A percentile compares a stretch with the other conserved stretches of the same genome.
These are phyloP conservation scores for Carallia brachiata DNA, from an alignment of 345 rosid genomes.

Conservation along the genomic window DNA sequence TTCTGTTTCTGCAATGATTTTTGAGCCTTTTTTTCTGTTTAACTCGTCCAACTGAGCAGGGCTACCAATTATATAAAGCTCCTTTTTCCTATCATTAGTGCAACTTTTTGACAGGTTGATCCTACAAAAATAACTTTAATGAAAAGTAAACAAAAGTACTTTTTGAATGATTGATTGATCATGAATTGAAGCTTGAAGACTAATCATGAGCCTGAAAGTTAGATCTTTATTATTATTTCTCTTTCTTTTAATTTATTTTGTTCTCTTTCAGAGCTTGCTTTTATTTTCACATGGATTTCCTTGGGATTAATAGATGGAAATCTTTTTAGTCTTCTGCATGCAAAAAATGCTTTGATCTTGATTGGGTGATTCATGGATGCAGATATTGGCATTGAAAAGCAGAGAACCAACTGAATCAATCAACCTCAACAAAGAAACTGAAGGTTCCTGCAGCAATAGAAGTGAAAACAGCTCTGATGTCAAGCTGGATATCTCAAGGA, in stretches of 20 bases:
- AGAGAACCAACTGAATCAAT: constrained; percentile 84
- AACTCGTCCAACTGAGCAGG: not conserved
- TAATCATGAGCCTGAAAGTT: constrained; percentile 12
- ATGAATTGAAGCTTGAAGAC: constrained; percentile 3
- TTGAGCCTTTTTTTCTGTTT: not conserved
- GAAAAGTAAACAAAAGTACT: no score
- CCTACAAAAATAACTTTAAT: not conserved
- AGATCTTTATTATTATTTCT: not conserved
- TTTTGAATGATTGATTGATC: not conserved
- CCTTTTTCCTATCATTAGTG: constrained; percentile 22
- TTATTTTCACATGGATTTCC: not conserved
- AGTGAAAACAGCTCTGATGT: constrained; percentile 92
- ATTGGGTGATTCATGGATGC: constrained; percentile 17
- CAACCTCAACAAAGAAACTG: constrained; percentile 93
- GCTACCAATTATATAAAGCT: constrained; percentile 12
- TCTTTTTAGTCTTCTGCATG: not conserved
- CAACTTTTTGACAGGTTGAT: constrained; percentile 5
- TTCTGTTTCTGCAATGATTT: constrained; percentile 5
- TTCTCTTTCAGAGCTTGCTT: not conserved
- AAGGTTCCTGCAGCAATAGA: constrained; percentile 87
- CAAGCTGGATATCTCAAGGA: constrained; percentile 72
- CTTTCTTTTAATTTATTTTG: not conserved
- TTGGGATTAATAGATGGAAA: not conserved
- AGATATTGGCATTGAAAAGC: constrained; percentile 84
- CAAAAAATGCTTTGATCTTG: constrained; percentile 13